Evolutionary conservation across 2,329 filamentous ascomycete species (phyloP).

Genomic region (Alternaria sp.): DNA sequence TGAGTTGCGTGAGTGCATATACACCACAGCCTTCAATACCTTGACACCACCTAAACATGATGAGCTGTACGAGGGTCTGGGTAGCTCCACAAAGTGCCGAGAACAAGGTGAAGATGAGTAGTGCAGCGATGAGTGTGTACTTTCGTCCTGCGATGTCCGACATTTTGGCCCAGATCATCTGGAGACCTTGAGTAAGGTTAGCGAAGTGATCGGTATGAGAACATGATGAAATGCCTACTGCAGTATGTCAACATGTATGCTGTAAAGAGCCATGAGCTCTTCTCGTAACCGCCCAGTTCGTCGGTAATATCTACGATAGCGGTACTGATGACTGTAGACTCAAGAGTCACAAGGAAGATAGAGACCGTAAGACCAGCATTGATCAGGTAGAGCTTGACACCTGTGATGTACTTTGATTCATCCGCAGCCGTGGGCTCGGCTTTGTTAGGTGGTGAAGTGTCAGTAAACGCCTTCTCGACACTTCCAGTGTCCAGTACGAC

Average conservation of each 20-base stretch:
- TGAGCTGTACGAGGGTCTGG: conserved; percentile 43
- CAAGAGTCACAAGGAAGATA: conserved; percentile 34
- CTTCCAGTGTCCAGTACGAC: background rate
- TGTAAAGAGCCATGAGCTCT: conserved; percentile 49
- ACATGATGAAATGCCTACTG: conserved; percentile 26
- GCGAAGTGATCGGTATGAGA: background rate
- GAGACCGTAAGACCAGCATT: conserved; percentile 7
- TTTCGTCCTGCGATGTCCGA: conserved; percentile 23
- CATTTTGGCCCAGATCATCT: conserved; percentile 13
- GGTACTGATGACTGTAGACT: conserved; percentile 50
- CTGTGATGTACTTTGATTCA: conserved; percentile 10
- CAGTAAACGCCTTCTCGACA: background rate
- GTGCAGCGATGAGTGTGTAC: conserved; percentile 2
- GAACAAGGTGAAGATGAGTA: conserved; percentile 41
- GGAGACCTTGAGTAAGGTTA: background rate
- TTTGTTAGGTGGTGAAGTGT: background rate
- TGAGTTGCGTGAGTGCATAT: conserved; percentile 40
- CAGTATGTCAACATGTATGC: conserved; percentile 49
- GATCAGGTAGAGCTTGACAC: conserved; percentile 11
- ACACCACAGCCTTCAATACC: conserved; percentile 47
- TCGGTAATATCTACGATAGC: conserved; percentile 48
- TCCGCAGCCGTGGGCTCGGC: background rate
- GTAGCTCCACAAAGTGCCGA: conserved; percentile 45
- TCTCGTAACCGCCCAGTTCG: conserved; percentile 44
- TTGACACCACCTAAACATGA: conserved; percentile 47